Evolutionary conservation across 1,284 basidiomycete species (phyloP), one percentile per base, ranked within the genome.

Genomic region (Rhodotorula sp.): DNA sequence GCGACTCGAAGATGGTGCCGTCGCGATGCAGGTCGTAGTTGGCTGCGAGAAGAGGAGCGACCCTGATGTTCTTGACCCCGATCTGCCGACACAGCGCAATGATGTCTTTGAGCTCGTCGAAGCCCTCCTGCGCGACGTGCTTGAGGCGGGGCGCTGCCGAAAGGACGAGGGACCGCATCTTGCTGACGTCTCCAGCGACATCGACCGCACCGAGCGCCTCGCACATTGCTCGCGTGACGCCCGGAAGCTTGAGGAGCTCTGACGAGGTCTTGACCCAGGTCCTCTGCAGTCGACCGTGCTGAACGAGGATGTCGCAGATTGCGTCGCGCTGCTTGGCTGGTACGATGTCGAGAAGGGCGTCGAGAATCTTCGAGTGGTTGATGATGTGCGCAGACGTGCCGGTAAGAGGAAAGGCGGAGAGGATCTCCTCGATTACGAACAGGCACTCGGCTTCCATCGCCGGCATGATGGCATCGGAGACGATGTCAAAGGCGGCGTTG

Each of bases 1-100:
- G 81, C 30, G 83, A 82, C 61, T 85, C 83, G 75, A 86, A 85
- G 74, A 85, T 82, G 56, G 83, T 79, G 9, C 83, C 84, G 32
- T 82, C 82, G 3, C 80, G 78, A 79, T 84, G 84, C 70, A 83
- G 81, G 73, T 82, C 77, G 66, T 77, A 78, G 54, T 78, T 79
- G 64, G 79, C 77, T 13, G 77, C 74, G 46, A 82, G 73, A 32
- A 82, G 73, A 0, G 85, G 85, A 22, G 82, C 78, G 70, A 86
- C 80, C 17, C 82, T 70, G 59, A 86, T 81, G 34, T 77, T 79
- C 32, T 79, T 78, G 8, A 85, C 80, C 17, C 84, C 84, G 56
- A 84, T 80, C 32, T 80, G 77, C 24, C 78, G 70, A 24, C 83
- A 80, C 0, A 83, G 79, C 3, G 73, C 75, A 64, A 83, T 77